These are phyloP conservation scores for Achaetomiella virescens DNA, from an alignment of 495 filamentous ascomycete genomes.

Conservation along the genomic window DNA sequence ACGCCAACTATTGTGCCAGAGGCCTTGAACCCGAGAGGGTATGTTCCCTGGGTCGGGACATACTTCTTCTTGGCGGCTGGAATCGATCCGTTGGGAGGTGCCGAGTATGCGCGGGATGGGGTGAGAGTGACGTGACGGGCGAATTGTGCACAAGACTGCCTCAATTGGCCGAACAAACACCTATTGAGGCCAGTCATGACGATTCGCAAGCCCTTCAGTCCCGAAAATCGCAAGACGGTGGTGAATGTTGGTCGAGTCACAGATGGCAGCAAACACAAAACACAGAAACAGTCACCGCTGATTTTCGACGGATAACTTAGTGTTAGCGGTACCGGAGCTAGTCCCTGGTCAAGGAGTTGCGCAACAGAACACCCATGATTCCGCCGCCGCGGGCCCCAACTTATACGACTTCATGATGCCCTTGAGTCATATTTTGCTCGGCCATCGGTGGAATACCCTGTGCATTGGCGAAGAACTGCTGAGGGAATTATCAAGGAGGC, in stretches of 20 bases:
- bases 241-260: neutral
- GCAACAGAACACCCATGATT: neutral
- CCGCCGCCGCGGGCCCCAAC: neutral
- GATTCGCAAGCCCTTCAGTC: conserved; percentile 1
- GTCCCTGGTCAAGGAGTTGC: neutral
- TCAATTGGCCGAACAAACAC: conserved; percentile 23
- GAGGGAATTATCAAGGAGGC: too few species aligned
- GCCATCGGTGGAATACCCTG: neutral
- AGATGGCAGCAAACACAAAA: neutral
- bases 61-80: conserved; percentile 78
- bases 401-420: too few species aligned
- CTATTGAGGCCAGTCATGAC: conserved; percentile 24
- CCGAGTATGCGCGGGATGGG: conserved; percentile 47
- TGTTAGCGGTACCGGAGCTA: conserved; percentile 21
- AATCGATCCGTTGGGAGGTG: conserved; percentile 54
- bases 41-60: conserved; percentile 76
- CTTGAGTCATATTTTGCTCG: neutral
- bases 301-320: neutral
- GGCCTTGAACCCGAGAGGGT: conserved; percentile 83
- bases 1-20: conserved; percentile 89
- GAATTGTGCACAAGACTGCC: conserved; percentile 25
- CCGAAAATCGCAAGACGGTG: neutral
- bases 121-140: conserved; percentile 10
- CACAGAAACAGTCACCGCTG: conserved; percentile 6
- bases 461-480: too few species aligned